A percentile compares a stretch with the other conserved stretches of the same genome.
Conservation (phyloP, 805 yeast genomes). For the Sugiyamaella valdiviana region DNA sequence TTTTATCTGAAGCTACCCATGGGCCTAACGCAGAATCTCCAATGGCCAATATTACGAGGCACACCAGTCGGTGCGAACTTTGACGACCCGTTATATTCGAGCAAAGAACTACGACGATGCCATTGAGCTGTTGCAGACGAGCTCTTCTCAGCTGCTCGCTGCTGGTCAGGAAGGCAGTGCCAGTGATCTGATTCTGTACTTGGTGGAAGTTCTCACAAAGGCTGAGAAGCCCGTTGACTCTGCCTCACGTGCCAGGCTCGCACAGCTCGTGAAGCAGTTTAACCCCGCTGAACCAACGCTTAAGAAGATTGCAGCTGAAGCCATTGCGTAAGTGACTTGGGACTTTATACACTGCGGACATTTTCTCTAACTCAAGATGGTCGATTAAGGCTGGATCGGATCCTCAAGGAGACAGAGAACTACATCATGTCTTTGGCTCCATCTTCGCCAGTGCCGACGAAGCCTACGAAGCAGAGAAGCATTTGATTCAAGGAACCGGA, state of each 20-base stretch:
- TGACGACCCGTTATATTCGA: conserved; percentile 76
- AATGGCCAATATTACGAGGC: conserved; percentile 87
- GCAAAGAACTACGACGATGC: conserved; percentile 64
- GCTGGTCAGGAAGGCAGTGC: conserved; percentile 76
- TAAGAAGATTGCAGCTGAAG: conserved; percentile 58
- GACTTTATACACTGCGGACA: neutral
- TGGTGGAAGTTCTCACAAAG: conserved; percentile 62
- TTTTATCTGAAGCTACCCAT: neutral
- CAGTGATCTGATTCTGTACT: conserved; percentile 64
- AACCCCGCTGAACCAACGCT: conserved; percentile 55
- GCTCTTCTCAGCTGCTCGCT: conserved; percentile 59
- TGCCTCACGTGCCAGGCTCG: conserved; percentile 41
- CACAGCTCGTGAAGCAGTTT: conserved; percentile 38
- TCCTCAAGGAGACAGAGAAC: conserved; percentile 65
- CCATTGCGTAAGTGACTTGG: conserved; percentile 29
- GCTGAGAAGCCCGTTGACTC: conserved; percentile 41
- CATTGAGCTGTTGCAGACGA: conserved; percentile 62
- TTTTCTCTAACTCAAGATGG: conserved; percentile 39
- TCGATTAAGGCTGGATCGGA: conserved; percentile 43
- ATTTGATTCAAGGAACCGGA: conserved; percentile 59
- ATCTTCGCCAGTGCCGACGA: conserved; percentile 46
- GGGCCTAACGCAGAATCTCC: conserved; percentile 43
- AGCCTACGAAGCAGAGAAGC: conserved; percentile 65
- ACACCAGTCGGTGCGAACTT: conserved; percentile 87
- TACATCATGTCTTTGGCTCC: conserved; percentile 68